Evolutionary conservation across 75 land plant species (phyloP).

Genomic region (Sequoia sempervirens): DNA sequence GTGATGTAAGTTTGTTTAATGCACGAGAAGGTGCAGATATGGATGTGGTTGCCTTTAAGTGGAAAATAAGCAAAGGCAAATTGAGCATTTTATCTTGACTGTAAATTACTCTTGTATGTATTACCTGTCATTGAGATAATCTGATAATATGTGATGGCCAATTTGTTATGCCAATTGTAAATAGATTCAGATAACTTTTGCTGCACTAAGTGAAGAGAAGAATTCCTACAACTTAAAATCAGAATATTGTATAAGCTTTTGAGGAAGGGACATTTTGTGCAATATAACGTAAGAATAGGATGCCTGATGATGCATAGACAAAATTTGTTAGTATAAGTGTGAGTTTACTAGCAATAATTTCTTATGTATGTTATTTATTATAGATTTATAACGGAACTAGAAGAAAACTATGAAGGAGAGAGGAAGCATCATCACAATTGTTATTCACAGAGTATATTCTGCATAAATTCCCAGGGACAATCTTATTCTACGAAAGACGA

Average conservation of each 20-base stretch:
- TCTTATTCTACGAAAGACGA: background rate
- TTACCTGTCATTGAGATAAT: background rate
- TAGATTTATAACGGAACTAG: background rate
- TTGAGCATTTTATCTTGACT: background rate
- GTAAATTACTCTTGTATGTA: background rate
- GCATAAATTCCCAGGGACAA: background rate
- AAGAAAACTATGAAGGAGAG: background rate
- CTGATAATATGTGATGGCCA: background rate
- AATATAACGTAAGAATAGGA: background rate
- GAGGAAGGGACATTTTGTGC: background rate
- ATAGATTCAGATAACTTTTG: background rate
- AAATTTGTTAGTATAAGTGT: background rate
- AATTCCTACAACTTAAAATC: background rate
- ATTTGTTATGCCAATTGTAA: background rate
- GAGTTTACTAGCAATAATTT: background rate
- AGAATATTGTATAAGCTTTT: conserved; percentile 1
- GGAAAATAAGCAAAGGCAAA: background rate
- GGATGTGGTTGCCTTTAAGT: background rate
- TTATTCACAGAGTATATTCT: background rate
- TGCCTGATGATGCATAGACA: background rate
- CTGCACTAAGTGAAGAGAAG: background rate
- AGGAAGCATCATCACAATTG: background rate
- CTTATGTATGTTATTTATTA: background rate
- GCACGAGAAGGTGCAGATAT: background rate
- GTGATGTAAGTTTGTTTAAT: background rate